phyloP scores from a whole-genome alignment of 169 alveolate species.

The Eimeria necatrix region DNA sequence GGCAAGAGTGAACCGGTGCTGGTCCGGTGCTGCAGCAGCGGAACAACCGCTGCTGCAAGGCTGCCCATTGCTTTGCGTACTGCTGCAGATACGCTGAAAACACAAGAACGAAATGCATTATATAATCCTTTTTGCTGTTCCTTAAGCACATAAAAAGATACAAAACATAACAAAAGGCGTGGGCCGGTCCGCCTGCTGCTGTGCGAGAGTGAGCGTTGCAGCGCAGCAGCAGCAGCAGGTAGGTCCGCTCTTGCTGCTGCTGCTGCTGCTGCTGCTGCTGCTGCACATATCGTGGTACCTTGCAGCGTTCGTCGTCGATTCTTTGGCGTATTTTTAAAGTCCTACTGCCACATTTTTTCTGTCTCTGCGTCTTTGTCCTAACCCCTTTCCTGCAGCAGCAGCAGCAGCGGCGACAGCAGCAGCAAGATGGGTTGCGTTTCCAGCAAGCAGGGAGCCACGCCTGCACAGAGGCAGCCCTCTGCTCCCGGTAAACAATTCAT shows the following conservation, averaged over 20 bases:
- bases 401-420: constrained; percentile 1
- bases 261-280: constrained; percentile 12
- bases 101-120: no score
- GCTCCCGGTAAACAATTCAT: neutral
- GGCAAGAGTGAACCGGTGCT: no score
- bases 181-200: neutral
- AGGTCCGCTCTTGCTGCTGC: neutral
- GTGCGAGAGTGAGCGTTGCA: constrained; percentile 41
- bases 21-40: no score
- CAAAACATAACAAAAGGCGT: neutral
- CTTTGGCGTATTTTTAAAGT: constrained; percentile 10
- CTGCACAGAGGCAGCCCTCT: constrained; percentile 48
- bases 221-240: constrained; percentile 47
- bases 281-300: neutral
- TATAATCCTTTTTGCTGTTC: neutral
- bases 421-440: constrained; percentile 41
- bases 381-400: neutral
- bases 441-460: constrained; percentile 56
- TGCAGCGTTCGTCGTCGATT: neutral
- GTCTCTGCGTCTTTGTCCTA: neutral
- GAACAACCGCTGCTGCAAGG: no score
- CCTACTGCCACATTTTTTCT: neutral
- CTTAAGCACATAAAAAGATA: neutral
- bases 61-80: no score
- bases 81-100: no score